Evolutionary conservation across 495 filamentous ascomycete genomes (phyloP).

Genomic region (Viridothelium virens): DNA sequence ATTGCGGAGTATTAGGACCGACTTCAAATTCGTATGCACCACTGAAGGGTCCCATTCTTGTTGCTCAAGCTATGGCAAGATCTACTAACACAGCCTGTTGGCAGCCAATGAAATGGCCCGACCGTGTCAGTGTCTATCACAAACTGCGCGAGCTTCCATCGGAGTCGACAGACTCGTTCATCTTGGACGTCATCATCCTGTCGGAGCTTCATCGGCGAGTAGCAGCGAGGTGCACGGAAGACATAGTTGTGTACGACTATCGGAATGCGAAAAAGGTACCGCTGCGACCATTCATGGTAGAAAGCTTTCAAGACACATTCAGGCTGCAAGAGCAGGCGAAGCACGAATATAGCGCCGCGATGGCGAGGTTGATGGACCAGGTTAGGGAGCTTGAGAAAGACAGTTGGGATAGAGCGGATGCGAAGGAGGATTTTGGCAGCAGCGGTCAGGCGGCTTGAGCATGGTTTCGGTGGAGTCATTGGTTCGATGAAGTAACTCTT

Average conservation of each 20-base stretch:
- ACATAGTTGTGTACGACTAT: constrained; percentile 84
- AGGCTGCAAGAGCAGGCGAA: constrained; percentile 57
- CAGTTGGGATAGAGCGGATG: constrained; percentile 67
- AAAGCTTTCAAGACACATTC: constrained; percentile 58
- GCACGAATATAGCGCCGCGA: constrained; percentile 37
- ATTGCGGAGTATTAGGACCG: constrained; percentile 67
- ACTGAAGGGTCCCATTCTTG: neutral
- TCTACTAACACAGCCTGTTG: constrained; percentile 4
- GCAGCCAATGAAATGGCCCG: constrained; percentile 82
- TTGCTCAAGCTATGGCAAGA: neutral
- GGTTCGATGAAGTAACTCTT: neutral
- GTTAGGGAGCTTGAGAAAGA: constrained; percentile 58
- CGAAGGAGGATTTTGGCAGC: constrained; percentile 62
- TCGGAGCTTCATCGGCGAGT: constrained; percentile 72
- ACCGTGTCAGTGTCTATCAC: constrained; percentile 82
- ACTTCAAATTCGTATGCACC: constrained; percentile 82
- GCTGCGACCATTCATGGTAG: constrained; percentile 59
- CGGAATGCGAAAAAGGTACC: constrained; percentile 45
- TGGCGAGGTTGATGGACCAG: constrained; percentile 46
- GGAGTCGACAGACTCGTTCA: constrained; percentile 46
- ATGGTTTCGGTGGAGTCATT: neutral
- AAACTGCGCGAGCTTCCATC: constrained; percentile 55
- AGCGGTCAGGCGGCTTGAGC: constrained; percentile 17
- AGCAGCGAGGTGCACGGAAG: constrained; percentile 73
- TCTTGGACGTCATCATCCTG: constrained; percentile 56